A percentile compares a stretch with the other conserved stretches of the same genome.
Evolutionary conservation across 1,284 basidiomycete species (phyloP).

Genomic region (Termitomyces sp.): DNA sequence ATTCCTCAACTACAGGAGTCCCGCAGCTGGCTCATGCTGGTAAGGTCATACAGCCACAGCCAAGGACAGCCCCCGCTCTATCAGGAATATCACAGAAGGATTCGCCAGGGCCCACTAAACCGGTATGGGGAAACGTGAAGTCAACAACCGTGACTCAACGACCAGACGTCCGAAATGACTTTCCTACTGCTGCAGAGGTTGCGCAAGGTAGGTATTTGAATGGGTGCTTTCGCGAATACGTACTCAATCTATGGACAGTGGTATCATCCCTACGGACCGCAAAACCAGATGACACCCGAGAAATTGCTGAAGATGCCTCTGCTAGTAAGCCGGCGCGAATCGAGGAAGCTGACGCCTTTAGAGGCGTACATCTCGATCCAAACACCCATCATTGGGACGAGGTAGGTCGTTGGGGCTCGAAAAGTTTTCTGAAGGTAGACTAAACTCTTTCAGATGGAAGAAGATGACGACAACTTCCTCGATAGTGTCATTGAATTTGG

Average conservation of each 20-base stretch:
- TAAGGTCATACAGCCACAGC: slow-evolving; percentile 68
- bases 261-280: slow-evolving; percentile 30
- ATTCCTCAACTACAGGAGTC: slow-evolving; percentile 29
- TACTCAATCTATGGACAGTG: slow-evolving; percentile 16
- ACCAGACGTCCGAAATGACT: slow-evolving; percentile 53
- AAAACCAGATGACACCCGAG: slow-evolving; percentile 32
- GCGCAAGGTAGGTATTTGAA: slow-evolving; percentile 57
- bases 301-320: slow-evolving; percentile 33
- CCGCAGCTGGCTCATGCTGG: slow-evolving; percentile 52
- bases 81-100: slow-evolving; percentile 41
- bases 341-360: slow-evolving; percentile 86
- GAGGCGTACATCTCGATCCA: slow-evolving; percentile 86
- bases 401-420: slow-evolving; percentile 44
- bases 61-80: slow-evolving; percentile 38
- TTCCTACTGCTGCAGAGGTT: slow-evolving; percentile 91
- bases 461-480: slow-evolving; percentile 87
- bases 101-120: slow-evolving; percentile 32
- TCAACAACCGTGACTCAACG: slow-evolving; percentile 28
- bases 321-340: slow-evolving; percentile 57
- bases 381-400: slow-evolving; percentile 96
- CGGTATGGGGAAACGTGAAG: slow-evolving; percentile 62
- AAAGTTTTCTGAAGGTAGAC: neutral
- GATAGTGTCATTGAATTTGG: slow-evolving; percentile 90
- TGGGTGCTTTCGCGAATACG: slow-evolving; percentile 1
- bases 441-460: slow-evolving; percentile 58